phyloP scores from a whole-genome alignment of 2,329 filamentous ascomycete genomes.

The Penicillium oxalicum region DNA sequence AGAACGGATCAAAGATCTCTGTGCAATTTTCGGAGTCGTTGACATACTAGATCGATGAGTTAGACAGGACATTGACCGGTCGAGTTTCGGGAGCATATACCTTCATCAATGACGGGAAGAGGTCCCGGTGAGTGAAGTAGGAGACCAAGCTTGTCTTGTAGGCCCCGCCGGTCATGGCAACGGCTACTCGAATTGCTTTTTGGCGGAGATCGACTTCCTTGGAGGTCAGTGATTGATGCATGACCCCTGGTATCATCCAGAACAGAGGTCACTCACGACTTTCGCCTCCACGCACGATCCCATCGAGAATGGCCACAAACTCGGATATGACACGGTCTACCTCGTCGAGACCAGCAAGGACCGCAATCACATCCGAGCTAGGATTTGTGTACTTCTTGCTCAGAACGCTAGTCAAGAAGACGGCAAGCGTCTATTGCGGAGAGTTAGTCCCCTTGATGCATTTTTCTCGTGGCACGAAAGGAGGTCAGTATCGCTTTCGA shows the following conservation, averaged over 20 bases:
- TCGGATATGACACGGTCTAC: constrained; percentile 83
- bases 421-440: constrained; percentile 67
- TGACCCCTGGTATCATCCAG: not conserved
- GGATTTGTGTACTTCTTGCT: constrained; percentile 91
- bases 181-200: constrained; percentile 72
- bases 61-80: constrained; percentile 5
- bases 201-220: constrained; percentile 64
- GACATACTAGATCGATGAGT: constrained; percentile 56
- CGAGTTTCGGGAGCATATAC: constrained; percentile 39
- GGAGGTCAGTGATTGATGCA: not conserved
- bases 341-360: constrained; percentile 82
- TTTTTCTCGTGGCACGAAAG: not conserved
- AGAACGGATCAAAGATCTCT: constrained; percentile 67
- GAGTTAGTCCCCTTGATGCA: constrained; percentile 35
- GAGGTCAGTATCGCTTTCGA: not conserved
- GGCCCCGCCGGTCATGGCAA: constrained; percentile 83
- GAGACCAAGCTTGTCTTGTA: constrained; percentile 92
- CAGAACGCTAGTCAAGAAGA: constrained; percentile 76
- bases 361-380: constrained; percentile 86
- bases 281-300: constrained; percentile 71
- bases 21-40: constrained; percentile 66
- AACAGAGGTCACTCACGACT: constrained; percentile 50
- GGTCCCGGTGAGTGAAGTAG: constrained; percentile 88
- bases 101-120: constrained; percentile 94
- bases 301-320: constrained; percentile 76